These are phyloP conservation scores for Acanthamoeba culbertsoni DNA, from an alignment of 208 protist genomes.

Conservation along the genomic window DNA sequence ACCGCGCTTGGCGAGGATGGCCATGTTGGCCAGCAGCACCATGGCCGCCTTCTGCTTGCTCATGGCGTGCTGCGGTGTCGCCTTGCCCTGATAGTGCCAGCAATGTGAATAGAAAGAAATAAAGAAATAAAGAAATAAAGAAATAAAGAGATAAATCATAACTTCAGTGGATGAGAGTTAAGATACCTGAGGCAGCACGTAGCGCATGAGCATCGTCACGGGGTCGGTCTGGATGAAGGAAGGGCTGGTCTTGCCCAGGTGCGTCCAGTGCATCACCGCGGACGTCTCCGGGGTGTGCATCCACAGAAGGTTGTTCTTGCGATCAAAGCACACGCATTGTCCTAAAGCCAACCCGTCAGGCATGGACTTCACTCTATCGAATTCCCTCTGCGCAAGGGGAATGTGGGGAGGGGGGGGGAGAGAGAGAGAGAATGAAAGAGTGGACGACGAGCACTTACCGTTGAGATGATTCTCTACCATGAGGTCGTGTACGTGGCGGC, in stretches of 20 bases:
- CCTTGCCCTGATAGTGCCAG: background rate
- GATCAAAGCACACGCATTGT: conserved; percentile 3
- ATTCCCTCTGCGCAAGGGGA: no score
- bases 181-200: background rate
- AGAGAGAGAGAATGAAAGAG: no score
- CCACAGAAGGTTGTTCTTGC: background rate
- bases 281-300: background rate
- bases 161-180: background rate
- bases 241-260: conserved; percentile 12
- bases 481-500: background rate
- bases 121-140: background rate
- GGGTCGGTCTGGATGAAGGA: conserved; percentile 30
- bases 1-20: conserved; percentile 22
- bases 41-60: conserved; percentile 16
- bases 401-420: no score
- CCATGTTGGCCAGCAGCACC: conserved; percentile 23
- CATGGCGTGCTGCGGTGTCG: background rate
- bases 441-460: background rate
- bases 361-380: no score
- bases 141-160: background rate
- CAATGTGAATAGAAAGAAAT: background rate
- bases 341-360: no score
- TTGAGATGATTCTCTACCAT: background rate
- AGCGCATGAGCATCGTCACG: conserved; percentile 40
- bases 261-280: background rate